Base-by-base conservation (phyloP, 1,139 yeast genomes). In the Blastobotrys proliferans region DNA sequence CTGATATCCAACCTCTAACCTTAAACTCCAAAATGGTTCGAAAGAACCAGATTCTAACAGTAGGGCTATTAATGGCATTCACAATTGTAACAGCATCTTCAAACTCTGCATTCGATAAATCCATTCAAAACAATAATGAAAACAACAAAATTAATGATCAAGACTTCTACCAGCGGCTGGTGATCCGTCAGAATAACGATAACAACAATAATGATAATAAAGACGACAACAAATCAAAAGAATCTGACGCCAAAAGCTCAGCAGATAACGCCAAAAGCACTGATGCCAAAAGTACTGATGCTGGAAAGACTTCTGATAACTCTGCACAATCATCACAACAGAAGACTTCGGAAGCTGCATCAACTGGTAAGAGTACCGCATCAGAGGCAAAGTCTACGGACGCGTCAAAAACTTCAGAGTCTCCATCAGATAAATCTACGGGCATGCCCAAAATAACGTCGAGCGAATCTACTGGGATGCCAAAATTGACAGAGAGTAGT, bases 401-500 rank as follows among this genome's bases (percentile, higher is more conserved):
- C 17, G 9, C 11, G 13, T 14, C 40, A 6, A 38, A 36, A 27
- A 36, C 20, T 4, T 27, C 32, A 5, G 39, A 34, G 18, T 19
- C 18, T 19, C 18, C 33, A 9, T 16, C 20, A 25, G 22, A 19
- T n/a, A 35, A 25, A 25, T 11, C 39, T 8, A 25, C 39, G 6
- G 5, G 4, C 3, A 10, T 17, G 17, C n/a, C 31, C 3, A 6
- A 4, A 32, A 3, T 3, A 8, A 32, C 35, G 3, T 3, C 13
- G 8, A 24, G 11, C 8, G 8, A 8, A 24, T 9, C 26, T 9
- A 24, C 8, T 8, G 26, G 8, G 8, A 34, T 29, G 26, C 30
- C 43, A 2, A 40, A 28, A 11, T 43, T 28, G 43, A 49, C 13
- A 43, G 47, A 4, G 44, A 52, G 10, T 45, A 20, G 28, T 6